These are phyloP conservation scores for Solanum clarkiae DNA, from an alignment of 257 asterid genomes.

Conservation along the genomic window DNA sequence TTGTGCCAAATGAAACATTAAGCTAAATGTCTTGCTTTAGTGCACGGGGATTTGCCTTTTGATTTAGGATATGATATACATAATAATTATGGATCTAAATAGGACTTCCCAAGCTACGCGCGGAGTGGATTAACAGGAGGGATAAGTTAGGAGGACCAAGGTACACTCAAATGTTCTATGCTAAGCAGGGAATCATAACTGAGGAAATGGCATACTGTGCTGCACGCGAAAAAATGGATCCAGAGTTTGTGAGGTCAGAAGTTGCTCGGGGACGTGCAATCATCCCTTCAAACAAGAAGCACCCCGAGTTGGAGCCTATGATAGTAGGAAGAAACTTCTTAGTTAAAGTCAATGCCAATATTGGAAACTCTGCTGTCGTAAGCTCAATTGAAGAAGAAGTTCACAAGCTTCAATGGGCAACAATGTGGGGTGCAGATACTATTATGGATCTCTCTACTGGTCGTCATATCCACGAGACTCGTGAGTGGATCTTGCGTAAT, in stretches of 20 bases:
- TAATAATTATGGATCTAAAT: not conserved
- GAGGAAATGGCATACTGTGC: conserved; percentile 95
- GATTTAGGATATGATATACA: not conserved
- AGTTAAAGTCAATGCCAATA: conserved; percentile 91
- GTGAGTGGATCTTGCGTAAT: conserved; percentile 98
- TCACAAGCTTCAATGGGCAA: conserved; percentile 97
- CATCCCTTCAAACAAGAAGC: conserved; percentile 92
- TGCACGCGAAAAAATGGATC: conserved; percentile 83
- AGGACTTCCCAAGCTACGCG: conserved; percentile 88
- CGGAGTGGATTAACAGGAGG: conserved; percentile 78
- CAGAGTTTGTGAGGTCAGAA: conserved; percentile 85
- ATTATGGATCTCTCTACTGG: conserved; percentile 96
- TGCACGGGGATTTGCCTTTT: too few relatives aligned
- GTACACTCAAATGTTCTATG: conserved; percentile 86
- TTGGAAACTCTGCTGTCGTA: conserved; percentile 88
- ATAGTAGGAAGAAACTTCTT: conserved; percentile 89
- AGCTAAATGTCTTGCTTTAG: not conserved
- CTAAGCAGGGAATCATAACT: conserved; percentile 84
- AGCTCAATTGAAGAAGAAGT: conserved; percentile 98
- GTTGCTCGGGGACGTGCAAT: conserved; percentile 99
- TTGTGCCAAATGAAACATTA: not conserved
- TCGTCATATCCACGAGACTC: conserved; percentile 90
- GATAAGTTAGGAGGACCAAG: conserved; percentile 75
- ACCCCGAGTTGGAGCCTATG: conserved; percentile 87
- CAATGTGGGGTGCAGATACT: conserved; percentile 99